Evolutionary conservation across 2,329 filamentous ascomycete genomes (phyloP).

Genomic region (Cytospora piceae): DNA sequence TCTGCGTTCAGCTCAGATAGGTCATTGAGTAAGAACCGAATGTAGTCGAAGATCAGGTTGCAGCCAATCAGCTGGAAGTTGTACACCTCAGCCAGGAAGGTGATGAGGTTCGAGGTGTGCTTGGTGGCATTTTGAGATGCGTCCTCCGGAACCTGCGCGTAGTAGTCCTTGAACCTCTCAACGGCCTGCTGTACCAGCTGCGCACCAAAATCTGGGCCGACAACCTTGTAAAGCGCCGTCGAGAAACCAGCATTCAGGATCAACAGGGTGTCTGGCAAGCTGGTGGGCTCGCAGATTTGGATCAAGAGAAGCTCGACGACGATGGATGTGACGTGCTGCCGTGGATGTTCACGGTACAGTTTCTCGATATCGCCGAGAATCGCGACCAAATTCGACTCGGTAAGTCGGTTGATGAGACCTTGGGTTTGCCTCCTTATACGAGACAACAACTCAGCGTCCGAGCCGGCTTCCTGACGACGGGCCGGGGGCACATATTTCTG

Average conservation of each 20-base stretch:
- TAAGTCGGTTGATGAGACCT: constrained; percentile 88
- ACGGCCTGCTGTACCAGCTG: constrained; percentile 81
- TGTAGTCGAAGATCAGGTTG: constrained; percentile 87
- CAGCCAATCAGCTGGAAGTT: constrained; percentile 87
- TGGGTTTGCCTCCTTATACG: constrained; percentile 80
- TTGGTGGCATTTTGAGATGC: constrained; percentile 50
- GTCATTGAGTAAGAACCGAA: constrained; percentile 73
- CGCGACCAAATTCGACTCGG: constrained; percentile 84
- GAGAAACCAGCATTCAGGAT: constrained; percentile 90
- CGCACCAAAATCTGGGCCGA: constrained; percentile 88
- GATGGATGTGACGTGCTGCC: constrained; percentile 84
- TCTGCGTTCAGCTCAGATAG: constrained; percentile 89
- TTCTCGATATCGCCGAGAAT: constrained; percentile 83
- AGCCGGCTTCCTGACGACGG: constrained; percentile 64
- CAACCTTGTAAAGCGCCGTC: constrained; percentile 81
- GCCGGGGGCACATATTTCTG: constrained; percentile 90
- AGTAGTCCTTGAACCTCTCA: constrained; percentile 71
- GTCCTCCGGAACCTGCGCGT: constrained; percentile 47
- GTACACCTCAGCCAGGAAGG: constrained; percentile 84
- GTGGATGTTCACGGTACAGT: constrained; percentile 80
- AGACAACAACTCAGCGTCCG: constrained; percentile 67
- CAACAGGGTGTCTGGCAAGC: constrained; percentile 83
- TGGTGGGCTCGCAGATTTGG: constrained; percentile 78
- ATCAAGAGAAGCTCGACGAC: constrained; percentile 77
- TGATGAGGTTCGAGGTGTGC: constrained; percentile 75